Base-by-base conservation (phyloP, 2,329 filamentous ascomycete species). In the Hortaea sp. region DNA sequence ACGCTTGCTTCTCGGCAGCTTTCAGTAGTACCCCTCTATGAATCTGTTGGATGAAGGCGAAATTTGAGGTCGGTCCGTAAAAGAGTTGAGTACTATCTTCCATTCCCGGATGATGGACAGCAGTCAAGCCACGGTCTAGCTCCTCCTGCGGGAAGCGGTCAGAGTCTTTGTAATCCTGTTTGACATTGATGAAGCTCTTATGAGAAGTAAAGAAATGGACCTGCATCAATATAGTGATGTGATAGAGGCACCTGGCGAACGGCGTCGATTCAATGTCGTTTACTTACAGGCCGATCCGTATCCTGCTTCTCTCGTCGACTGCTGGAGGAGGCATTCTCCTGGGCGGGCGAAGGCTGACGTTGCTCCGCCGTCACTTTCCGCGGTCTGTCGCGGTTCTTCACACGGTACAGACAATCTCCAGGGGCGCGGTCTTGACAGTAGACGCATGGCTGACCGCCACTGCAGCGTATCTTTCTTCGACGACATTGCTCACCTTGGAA, bases 31-130 rank as follows among this genome's bases (percentile, higher is more conserved):
- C 51, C 13, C 57, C 53, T 11, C 58, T 47, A 38, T 63, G 60
- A 5, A 63, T 44, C 43, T 63, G 60, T 31, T 62, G 60, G 20
- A 62, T 46, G 39, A 63, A 63, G 5, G 60, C 60, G 27, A 62
- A 62, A 31, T 57, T 59, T 3, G 57, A 60, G 2, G 57, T 59
- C 6, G 57, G 54, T 1, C 57, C 57, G 29, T 60, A 60, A 48
- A 56, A 60, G 5, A 60, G 57, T 43, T 58, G 57, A 1, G 38
- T 30, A 20, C 44, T 47, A 35, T 49, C 44, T 7, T 35, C 37
- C 27, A 41, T 34, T 9, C 35, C 41, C 4, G 48, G 20, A 2
- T 38, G 37, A 9, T 47, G 41, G 5, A 45, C 44, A 12, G 48
- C 48, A 10, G 44, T 49, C 7, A 49, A 39, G n/a, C 48, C 44